A percentile compares a stretch with the other conserved stretches of the same genome.
These are phyloP conservation scores for Chloropicon primus DNA, from an alignment of 139 green algal genomes.

Conservation along the genomic window DNA sequence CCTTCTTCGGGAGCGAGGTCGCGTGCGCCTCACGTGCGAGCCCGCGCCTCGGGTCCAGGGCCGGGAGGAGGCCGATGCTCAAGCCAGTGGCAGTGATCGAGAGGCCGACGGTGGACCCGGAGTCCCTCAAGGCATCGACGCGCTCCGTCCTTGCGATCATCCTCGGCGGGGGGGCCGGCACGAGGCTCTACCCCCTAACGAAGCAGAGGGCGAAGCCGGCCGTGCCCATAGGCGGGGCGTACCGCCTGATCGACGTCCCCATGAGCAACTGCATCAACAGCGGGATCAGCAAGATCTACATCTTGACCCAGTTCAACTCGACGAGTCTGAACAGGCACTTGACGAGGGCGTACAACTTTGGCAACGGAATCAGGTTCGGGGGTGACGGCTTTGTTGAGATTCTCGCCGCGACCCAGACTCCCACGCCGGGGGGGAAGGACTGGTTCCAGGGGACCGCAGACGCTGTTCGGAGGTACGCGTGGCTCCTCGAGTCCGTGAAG, in stretches of 20 bases:
- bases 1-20: neutral
- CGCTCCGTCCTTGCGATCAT: slow-evolving; percentile 55
- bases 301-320: slow-evolving; percentile 94
- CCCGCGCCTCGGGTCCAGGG: neutral
- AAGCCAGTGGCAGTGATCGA: neutral
- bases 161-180: slow-evolving; percentile 76
- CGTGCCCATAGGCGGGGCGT: slow-evolving; percentile 94
- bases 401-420: slow-evolving; percentile 79
- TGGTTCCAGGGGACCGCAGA: slow-evolving; percentile 96
- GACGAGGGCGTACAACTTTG: slow-evolving; percentile 91
- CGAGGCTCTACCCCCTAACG: slow-evolving; percentile 82
- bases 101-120: neutral
- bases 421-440: slow-evolving; percentile 36
- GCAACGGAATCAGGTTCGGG: slow-evolving; percentile 63
- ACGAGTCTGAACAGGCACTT: slow-evolving; percentile 96
- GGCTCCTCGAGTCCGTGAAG: slow-evolving; percentile 74
- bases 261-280: slow-evolving; percentile 99
- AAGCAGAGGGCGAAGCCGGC: slow-evolving; percentile 85
- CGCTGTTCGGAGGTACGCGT: slow-evolving; percentile 91
- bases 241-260: slow-evolving; percentile 97
- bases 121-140: neutral
- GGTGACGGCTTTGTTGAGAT: slow-evolving; percentile 86
- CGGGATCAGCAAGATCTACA: slow-evolving; percentile 97
- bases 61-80: neutral
- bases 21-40: neutral